Evolutionary conservation across 169 alveolate genomes (phyloP), one percentile per base, ranked within the genome.

Genomic region (Plasmodium relictum): DNA sequence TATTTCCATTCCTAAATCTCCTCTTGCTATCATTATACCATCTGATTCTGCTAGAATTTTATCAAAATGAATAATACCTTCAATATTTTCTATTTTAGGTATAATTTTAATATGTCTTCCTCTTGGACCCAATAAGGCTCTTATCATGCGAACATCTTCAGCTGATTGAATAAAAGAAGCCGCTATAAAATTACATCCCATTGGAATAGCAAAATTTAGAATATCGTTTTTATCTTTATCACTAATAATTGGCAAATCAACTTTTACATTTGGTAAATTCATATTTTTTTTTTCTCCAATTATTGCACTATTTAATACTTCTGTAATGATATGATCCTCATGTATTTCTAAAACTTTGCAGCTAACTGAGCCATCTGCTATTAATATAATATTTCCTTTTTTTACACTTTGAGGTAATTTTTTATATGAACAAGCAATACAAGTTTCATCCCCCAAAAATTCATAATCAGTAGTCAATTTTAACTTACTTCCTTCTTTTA

Each of bases 11-110:
- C 99, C 99, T 71, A 99, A 90, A 89, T 98, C 99, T 26, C 99
- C 99, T 66, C 99, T 95, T 9, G 99, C 99, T 10, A 99, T 98
- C 99, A 98, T 98, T 78, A 99, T 96, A 14, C 99, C 99, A 93
- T 99, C 99, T 14, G 99, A 74, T 73, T 92, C 99, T 16, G 94
- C 97, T 41, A 98, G 95, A 78, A 98, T 98, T 50, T 96, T 98
- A 88, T 98, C 99, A 62, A 97, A 98, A 92, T 98, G 97, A 42
- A 96, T 91, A 52, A 98, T 95, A 54, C 99, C 99, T 89, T 98
- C 99, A 62, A 97, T 95, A 88, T 98, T 99, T 93, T 99, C 99
- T 56, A 99, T 98, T 91, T 98, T 99, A 48, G 99, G 95, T 63
- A 99, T 98, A 73, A 98, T 97, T 91, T 98, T 97, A 24, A 99